Conservation (phyloP, 805 yeast genomes). For the Cyberlindnera xishuangbannaensis region DNA sequence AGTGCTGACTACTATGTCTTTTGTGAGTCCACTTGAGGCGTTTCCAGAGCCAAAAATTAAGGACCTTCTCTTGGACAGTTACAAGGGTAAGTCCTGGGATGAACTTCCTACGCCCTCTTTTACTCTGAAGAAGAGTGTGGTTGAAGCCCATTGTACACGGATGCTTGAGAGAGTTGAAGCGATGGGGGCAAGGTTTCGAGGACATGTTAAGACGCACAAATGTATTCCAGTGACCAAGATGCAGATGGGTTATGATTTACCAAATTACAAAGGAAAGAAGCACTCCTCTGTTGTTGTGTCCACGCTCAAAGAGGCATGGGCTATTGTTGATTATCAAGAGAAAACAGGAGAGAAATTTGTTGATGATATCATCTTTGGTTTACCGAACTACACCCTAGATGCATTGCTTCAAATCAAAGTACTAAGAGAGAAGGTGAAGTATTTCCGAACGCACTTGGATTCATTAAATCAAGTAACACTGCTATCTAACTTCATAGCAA, state of each 20-base stretch:
- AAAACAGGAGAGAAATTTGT: slow-evolving; percentile 23
- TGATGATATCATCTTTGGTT: slow-evolving; percentile 49
- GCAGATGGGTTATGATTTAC: slow-evolving; percentile 44
- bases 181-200: slow-evolving; percentile 46
- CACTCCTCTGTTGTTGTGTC: slow-evolving; percentile 57
- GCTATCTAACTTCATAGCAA: slow-evolving; percentile 33
- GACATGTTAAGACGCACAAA: slow-evolving; percentile 76
- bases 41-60: slow-evolving; percentile 15
- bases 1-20: too few species aligned
- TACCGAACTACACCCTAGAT: slow-evolving; percentile 50
- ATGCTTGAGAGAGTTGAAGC: slow-evolving; percentile 39
- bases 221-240: slow-evolving; percentile 50
- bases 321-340: slow-evolving; percentile 31
- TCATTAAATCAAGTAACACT: slow-evolving; percentile 48
- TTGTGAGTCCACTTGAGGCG: slow-evolving; percentile 12
- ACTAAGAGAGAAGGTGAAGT: slow-evolving; percentile 35
- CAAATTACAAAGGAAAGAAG: slow-evolving; percentile 24
- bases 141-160: slow-evolving; percentile 36
- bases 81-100: slow-evolving; percentile 37
- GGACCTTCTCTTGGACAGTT: slow-evolving; percentile 15
- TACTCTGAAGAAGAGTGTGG: slow-evolving; percentile 37
- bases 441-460: slow-evolving; percentile 57
- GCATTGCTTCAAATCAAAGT: slow-evolving; percentile 42
- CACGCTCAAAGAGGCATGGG: slow-evolving; percentile 63
- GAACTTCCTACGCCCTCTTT: slow-evolving; percentile 59